Evolutionary conservation across 2,329 filamentous ascomycete species (phyloP), one percentile per base, ranked within the genome.

Genomic region (Aspergillus ibericus): DNA sequence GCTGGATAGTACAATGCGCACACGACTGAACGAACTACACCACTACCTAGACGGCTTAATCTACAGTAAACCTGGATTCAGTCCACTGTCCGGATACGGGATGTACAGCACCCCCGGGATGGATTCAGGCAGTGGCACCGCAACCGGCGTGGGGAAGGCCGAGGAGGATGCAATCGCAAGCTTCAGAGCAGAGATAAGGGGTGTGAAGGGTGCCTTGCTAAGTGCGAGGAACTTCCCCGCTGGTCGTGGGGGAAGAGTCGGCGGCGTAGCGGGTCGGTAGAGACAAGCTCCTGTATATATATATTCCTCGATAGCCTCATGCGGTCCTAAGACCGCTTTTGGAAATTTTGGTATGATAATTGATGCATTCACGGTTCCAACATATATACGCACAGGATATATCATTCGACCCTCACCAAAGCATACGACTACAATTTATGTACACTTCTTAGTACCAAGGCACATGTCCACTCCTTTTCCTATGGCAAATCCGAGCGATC

Each of bases 131-230:
- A 58, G 35, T 53, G 59, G 54, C 10, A 57, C 62, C 13, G 57
- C 69, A 29, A 61, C 65, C 4, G 71, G 70, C 4, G 64, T 71
- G n/a, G 73, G 71, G 27, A 77, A 76, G 63, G 76, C 72, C 20
- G 80, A 82, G 64, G 80, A 83, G 25, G 84, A 86, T 66, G 83
- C 82, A n/a, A 81, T 87, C 56, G 78, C 83, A 13, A 77, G 78
- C 35, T 74, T 88, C 62, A 85, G 83, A 70, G 78, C 79, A 42
- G 85, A 88, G 64, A 87, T 88, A 53, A 75, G 85, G 56, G 80
- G 83, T 34, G 82, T 88, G 18, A 88, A 88, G 71, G 86, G 85
- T 12, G 84, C 85, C 2, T 75, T 88, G 56, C 69, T 88, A 61
- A 87, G 84, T 68, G 83, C 85, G 8, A 82, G 83, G 62, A 85